Evolutionary conservation across 1,139 yeast genomes (phyloP), one percentile per base, ranked within the genome.

Genomic region (Suhomyces bribrorum): DNA sequence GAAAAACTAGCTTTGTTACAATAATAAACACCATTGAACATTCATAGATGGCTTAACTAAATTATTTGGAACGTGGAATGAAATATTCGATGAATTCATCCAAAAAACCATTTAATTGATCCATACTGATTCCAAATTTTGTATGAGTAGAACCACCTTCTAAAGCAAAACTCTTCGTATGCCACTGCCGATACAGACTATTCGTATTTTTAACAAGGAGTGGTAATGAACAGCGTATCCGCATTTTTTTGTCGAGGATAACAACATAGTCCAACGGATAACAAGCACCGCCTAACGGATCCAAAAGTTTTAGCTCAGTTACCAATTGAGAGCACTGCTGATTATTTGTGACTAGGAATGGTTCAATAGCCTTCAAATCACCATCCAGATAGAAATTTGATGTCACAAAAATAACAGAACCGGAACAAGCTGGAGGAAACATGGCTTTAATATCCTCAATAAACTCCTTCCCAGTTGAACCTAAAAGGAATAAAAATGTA

Each of bases 281-380:
- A n/a, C 56, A 34, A 0, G 77, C 80, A 8, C 80, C 81, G 7
- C 81, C 80, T 15, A 75, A 46, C 0, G 81, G 81, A 47, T 75
- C 76, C 25, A 64, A 44, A 7, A 73, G 45, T 14, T 55, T 46
- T 32, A 67, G 57, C 12, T 56, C 52, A 15, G 55, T 51, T 2
- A 72, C 52, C 8, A 70, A 47, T 9, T 29, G 20, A 14, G 36
- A 36, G 40, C 57, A 51, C 32, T 48, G 48, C 9, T 31, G 26
- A 6, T 47, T 42, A 16, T 31, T 36, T 13, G 55, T 38, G 5
- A 38, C 34, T 5, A 29, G 27, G 2, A 29, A 30, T 6, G 29
- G 18, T 9, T 11, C 14, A 12, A 8, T 17, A 25, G 12, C 25
- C 14, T 26, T 14, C n/a, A 14, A 6, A 14, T 9, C 7, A 24